These are phyloP conservation scores for Aspergillus bertholletiae DNA, from an alignment of 495 filamentous ascomycete genomes.

Conservation along the genomic window DNA sequence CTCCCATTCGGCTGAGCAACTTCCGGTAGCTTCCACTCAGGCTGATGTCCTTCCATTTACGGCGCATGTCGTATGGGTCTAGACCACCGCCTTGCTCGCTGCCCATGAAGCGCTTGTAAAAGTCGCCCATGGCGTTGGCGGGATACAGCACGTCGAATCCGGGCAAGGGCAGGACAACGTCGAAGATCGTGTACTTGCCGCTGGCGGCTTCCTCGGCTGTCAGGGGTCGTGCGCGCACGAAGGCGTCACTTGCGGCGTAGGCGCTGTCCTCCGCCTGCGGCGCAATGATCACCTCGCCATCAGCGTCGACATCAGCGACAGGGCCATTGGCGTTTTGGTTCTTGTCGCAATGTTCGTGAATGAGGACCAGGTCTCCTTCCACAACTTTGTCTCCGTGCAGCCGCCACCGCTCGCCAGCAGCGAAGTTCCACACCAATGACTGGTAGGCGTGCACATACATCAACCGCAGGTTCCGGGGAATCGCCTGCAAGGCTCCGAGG, in stretches of 20 bases:
- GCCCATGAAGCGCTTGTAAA: conserved; percentile 81
- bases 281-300: conserved; percentile 65
- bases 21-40: conserved; percentile 88
- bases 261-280: conserved; percentile 55
- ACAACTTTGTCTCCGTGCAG: conserved; percentile 66
- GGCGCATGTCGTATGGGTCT: conserved; percentile 83
- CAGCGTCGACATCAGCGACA: conserved; percentile 52
- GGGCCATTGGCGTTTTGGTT: conserved; percentile 16
- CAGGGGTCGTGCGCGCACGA: conserved; percentile 71
- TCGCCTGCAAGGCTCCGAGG: conserved; percentile 70
- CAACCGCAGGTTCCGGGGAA: conserved; percentile 72
- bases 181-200: conserved; percentile 77
- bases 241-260: conserved; percentile 53
- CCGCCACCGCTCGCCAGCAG: conserved; percentile 73
- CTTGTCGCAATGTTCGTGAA: conserved; percentile 51
- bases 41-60: conserved; percentile 78
- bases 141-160: conserved; percentile 90
- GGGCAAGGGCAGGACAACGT: conserved; percentile 90
- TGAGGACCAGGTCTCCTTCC: conserved; percentile 81
- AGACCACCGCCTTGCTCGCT: conserved; percentile 69
- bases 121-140: conserved; percentile 71
- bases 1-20: conserved; percentile 62
- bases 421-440: conserved; percentile 87
- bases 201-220: conserved; percentile 73
- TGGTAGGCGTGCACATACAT: conserved; percentile 99